phyloP scores from a whole-genome alignment of 2,329 filamentous ascomycete species.

The Scopulariopsis brevicaulis region DNA sequence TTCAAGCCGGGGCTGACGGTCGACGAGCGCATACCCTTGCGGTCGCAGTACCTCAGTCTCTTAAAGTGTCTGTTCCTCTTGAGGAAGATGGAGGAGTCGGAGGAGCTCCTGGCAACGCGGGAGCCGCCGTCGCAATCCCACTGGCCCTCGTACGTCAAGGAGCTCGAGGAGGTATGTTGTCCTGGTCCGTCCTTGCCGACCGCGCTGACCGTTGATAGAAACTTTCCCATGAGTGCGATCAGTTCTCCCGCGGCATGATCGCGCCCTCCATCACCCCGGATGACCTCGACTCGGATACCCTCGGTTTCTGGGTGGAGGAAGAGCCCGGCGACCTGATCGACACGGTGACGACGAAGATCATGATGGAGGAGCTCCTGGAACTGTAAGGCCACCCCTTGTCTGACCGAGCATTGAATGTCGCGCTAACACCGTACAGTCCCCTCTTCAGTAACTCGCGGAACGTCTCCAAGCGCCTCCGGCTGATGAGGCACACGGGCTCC shows the following conservation, averaged over 20 bases:
- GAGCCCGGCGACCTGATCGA: conserved; percentile 15
- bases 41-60: conserved; percentile 17
- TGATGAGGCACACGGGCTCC: conserved; percentile 13
- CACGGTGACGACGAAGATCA: conserved; percentile 17
- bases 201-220: conserved; percentile 1
- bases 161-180: conserved; percentile 19
- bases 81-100: conserved; percentile 6
- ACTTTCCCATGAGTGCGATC: conserved; percentile 13
- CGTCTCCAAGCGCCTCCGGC: conserved; percentile 7
- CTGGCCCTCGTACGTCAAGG: conserved; percentile 20
- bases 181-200: conserved; percentile 1
- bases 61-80: conserved; percentile 21
- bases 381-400: not conserved
- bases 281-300: not conserved
- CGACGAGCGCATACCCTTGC: conserved; percentile 10
- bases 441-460: conserved; percentile 5
- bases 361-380: conserved; percentile 19
- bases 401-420: not conserved
- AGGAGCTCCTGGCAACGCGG: conserved; percentile 6
- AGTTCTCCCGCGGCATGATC: conserved; percentile 11
- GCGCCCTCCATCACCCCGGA: not conserved
- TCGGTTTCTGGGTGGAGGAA: conserved; percentile 17
- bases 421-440: not conserved
- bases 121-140: conserved; percentile 13
- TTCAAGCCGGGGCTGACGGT: conserved; percentile 14